phyloP scores from a whole-genome alignment of 306 rosid genomes.

The Trifolium dubium region DNA sequence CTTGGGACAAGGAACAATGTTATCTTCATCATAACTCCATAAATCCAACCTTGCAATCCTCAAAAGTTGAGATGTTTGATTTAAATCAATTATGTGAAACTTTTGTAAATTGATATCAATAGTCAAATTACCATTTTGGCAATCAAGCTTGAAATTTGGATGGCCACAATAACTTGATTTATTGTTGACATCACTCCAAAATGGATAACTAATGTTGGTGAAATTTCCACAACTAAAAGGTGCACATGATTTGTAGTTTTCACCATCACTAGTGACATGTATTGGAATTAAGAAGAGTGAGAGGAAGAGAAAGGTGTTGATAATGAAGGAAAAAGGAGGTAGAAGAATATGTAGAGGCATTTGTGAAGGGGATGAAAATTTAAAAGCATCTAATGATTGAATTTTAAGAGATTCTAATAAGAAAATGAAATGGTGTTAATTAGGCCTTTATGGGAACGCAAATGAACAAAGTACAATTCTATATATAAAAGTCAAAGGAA shows the following conservation, averaged over 20 bases:
- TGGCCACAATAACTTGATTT: conserved; percentile 48
- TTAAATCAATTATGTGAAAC: conserved; percentile 39
- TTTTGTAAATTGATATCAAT: conserved; percentile 30
- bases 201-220: conserved; percentile 46
- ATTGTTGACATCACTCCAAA: conserved; percentile 35
- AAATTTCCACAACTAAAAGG: conserved; percentile 50
- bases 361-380: background rate
- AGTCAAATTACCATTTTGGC: conserved; percentile 32
- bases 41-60: conserved; percentile 49
- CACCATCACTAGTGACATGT: conserved; percentile 21
- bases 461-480: background rate
- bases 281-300: conserved; percentile 26
- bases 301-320: conserved; percentile 40
- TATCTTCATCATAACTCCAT: background rate
- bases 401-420: background rate
- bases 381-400: background rate
- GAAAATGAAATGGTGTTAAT: background rate
- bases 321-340: conserved; percentile 9
- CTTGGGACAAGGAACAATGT: conserved; percentile 8
- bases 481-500: conserved; percentile 29
- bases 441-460: conserved; percentile 22
- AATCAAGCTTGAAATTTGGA: conserved; percentile 45
- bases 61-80: conserved; percentile 1
- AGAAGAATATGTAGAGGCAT: conserved; percentile 20
- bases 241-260: conserved; percentile 37